These are phyloP conservation scores for Pseudogymnoascus sp. DNA, from an alignment of 2,329 filamentous ascomycete genomes.

Conservation along the genomic window DNA sequence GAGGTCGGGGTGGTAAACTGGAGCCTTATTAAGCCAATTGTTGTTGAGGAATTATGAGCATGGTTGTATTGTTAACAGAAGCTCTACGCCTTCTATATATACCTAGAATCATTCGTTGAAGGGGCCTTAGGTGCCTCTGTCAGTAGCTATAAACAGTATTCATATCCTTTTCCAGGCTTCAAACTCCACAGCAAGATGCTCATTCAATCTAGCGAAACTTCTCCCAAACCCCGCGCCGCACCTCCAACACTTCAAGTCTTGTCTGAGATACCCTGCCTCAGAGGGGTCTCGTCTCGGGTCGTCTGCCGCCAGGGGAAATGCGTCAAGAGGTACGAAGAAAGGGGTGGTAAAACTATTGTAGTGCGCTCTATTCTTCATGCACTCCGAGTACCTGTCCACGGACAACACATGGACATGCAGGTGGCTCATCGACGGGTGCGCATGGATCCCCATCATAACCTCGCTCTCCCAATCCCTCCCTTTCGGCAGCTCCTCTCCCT, in stretches of 20 bases:
- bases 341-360: conserved; percentile 86
- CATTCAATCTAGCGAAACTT: conserved; percentile 66
- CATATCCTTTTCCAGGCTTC: conserved; percentile 65
- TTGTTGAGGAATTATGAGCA: neutral
- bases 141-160: conserved; percentile 9
- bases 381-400: conserved; percentile 66
- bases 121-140: neutral
- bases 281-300: conserved; percentile 57
- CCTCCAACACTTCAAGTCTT: conserved; percentile 75
- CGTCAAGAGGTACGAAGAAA: conserved; percentile 73
- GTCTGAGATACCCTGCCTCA: conserved; percentile 52
- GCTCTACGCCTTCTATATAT: neutral
- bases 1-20: neutral
- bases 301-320: conserved; percentile 66
- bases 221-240: conserved; percentile 71
- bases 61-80: neutral
- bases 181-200: conserved; percentile 70
- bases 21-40: neutral
- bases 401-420: conserved; percentile 85
- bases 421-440: conserved; percentile 85
- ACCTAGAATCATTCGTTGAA: neutral
- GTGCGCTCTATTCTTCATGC: conserved; percentile 74
- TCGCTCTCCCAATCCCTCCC: conserved; percentile 76
- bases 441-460: conserved; percentile 74
- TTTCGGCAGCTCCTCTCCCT: conserved; percentile 48